Evolutionary conservation across 345 rosid genomes (phyloP), one percentile per base, ranked within the genome.

Genomic region (Tarenaya hassleriana): DNA sequence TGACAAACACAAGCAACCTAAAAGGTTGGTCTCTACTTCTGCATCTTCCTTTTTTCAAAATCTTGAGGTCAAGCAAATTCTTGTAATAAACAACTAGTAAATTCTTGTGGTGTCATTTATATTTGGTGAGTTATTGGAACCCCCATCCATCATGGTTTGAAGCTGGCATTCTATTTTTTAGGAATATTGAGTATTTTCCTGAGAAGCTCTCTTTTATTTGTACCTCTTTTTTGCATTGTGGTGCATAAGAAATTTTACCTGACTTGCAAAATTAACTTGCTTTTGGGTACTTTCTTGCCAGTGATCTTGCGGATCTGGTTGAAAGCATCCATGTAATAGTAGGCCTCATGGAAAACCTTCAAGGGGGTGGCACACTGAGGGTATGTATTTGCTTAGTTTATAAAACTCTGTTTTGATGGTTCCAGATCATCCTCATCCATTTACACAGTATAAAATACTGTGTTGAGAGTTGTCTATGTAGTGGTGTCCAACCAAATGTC

Each of bases 291-390:
- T 40, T 67, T 53, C 62, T 68, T 69, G 66, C 39, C 89, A 88
- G 98, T 74, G 82, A 91, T 74, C 94, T 91, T 70, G 89, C 88
- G 70, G 90, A 87, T 74, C 69, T 91, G 71, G 88, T 87, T n/a
- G 96, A 88, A 76, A 78, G 74, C 60, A 68, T 82, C 63, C 71
- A 85, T 54, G 21, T 66, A 18, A 76, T 87, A 50, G 73, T 77
- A 38, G 69, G 73, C 73, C 85, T 82, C 62, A 77, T 84, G 94
- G 96, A 84, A 72, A 78, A 77, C 59, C 96, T 91, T 73, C 98
- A 91, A 78, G 76, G 70, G 50, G 84, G 89, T 56, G 98, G 96
- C 55, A 74, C 86, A 52, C 69, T 91, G 60, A 84, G 98, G 88
- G 98, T 91, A 79, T 71, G 82, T 52, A 41, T 20, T 29, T 69